These are phyloP conservation scores for Fusarium sororula DNA, from an alignment of 2,329 filamentous ascomycete species.

Conservation along the genomic window DNA sequence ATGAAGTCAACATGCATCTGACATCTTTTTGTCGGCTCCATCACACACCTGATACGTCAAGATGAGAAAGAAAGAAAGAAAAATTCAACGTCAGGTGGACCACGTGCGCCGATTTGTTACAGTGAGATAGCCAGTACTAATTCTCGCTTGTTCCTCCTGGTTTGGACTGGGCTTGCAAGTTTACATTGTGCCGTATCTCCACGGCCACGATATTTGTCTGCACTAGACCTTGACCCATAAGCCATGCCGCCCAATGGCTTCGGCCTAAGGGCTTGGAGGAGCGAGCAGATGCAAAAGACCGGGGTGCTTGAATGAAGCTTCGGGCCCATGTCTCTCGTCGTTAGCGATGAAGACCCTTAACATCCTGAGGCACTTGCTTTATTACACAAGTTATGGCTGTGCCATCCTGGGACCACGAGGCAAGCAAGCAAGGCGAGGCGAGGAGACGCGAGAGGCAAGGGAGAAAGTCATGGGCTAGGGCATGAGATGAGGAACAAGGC, in stretches of 20 bases:
- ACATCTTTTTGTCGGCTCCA: conserved; percentile 2
- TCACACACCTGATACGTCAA: conserved; percentile 22
- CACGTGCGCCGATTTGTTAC: conserved; percentile 24
- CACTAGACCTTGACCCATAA: conserved; percentile 33
- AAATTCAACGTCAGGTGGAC: neutral
- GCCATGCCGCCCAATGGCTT: conserved; percentile 30
- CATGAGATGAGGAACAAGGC: conserved; percentile 34
- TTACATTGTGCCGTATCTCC: conserved; percentile 18
- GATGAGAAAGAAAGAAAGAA: neutral
- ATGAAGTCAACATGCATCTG: conserved; percentile 19
- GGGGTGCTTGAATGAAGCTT: conserved; percentile 17
- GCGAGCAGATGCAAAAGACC: conserved; percentile 23
- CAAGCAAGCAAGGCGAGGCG: conserved; percentile 33
- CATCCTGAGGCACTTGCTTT: conserved; percentile 17
- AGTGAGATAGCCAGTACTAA: conserved; percentile 15
- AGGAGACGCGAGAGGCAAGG: conserved; percentile 28
- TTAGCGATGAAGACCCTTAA: conserved; percentile 27
- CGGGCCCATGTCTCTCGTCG: conserved; percentile 16
- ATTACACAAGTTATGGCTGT: conserved; percentile 25
- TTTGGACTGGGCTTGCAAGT: conserved; percentile 12
- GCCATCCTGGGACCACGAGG: conserved; percentile 40
- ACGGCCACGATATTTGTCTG: conserved; percentile 30
- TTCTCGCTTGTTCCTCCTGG: conserved; percentile 9
- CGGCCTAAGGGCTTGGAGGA: conserved; percentile 24
- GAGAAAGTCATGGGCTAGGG: conserved; percentile 20